Evolutionary conservation across 164 flowering plant species (phyloP).

Genomic region (Nymphaea thermarum): DNA sequence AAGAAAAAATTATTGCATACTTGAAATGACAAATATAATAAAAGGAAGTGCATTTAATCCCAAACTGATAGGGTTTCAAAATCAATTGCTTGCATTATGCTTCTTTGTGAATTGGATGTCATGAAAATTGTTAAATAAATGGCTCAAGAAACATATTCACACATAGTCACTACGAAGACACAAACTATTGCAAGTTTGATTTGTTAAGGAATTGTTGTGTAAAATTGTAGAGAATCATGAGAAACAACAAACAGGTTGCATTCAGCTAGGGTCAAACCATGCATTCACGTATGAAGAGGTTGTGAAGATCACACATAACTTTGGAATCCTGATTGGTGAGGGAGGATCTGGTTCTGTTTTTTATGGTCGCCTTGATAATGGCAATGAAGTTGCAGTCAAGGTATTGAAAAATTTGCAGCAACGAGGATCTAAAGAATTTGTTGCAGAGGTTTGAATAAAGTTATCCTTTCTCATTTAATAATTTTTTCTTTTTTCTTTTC

Average conservation of each 20-base stretch:
- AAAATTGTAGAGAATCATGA: background rate
- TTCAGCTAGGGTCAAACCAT: background rate
- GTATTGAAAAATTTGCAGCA: conserved; percentile 25
- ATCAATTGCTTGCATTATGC: too few relatives aligned
- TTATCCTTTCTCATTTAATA: background rate
- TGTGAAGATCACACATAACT: conserved; percentile 26
- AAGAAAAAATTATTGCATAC: too few relatives aligned
- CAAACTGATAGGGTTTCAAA: too few relatives aligned
- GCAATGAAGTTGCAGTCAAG: conserved; percentile 35
- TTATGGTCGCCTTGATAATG: conserved; percentile 22
- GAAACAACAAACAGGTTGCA: background rate
- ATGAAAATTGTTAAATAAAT: too few relatives aligned
- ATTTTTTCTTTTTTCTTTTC: background rate
- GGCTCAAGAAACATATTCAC: background rate
- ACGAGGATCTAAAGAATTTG: conserved; percentile 27
- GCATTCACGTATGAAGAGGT: conserved; percentile 24
- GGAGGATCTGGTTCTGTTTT: conserved; percentile 44
- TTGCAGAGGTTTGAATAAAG: conserved; percentile 21
- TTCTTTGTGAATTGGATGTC: too few relatives aligned
- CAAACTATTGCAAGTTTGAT: background rate
- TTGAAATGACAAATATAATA: too few relatives aligned
- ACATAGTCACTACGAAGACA: background rate
- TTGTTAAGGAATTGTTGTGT: background rate
- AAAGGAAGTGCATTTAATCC: too few relatives aligned
- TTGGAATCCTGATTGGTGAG: conserved; percentile 22